Evolutionary conservation across 2,329 filamentous ascomycete genomes (phyloP).

Genomic region (Botrytis byssoidea): DNA sequence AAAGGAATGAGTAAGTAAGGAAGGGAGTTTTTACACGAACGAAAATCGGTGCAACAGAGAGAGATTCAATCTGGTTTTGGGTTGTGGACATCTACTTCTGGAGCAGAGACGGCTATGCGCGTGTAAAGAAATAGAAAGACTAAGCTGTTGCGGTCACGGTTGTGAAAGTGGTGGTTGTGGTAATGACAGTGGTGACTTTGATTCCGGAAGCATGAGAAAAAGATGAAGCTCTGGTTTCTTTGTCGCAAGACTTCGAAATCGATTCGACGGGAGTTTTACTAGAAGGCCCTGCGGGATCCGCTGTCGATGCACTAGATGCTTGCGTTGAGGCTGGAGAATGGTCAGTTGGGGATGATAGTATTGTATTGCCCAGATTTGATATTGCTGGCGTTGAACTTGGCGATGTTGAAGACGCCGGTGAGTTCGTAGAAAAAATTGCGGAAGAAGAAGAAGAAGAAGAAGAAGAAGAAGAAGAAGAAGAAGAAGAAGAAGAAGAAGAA

Average conservation of each 20-base stretch:
- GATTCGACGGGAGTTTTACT: background rate
- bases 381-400: background rate
- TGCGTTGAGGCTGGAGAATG: background rate
- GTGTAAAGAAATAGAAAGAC: background rate
- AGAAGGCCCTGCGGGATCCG: background rate
- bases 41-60: background rate
- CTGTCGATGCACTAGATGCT: background rate
- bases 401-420: background rate
- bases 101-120: conserved; percentile 2
- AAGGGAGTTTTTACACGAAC: background rate
- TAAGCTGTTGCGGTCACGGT: background rate
- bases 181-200: background rate
- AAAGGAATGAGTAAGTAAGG: background rate
- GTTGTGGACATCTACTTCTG: background rate
- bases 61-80: background rate
- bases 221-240: background rate
- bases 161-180: background rate
- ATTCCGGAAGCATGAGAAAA: background rate
- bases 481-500: background rate
- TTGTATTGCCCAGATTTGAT: background rate
- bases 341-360: background rate
- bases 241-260: background rate
- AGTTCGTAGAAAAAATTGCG: background rate
- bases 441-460: background rate
- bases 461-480: background rate